These are phyloP conservation scores for Malus sieversii DNA, from an alignment of 306 rosid species.

Conservation along the genomic window DNA sequence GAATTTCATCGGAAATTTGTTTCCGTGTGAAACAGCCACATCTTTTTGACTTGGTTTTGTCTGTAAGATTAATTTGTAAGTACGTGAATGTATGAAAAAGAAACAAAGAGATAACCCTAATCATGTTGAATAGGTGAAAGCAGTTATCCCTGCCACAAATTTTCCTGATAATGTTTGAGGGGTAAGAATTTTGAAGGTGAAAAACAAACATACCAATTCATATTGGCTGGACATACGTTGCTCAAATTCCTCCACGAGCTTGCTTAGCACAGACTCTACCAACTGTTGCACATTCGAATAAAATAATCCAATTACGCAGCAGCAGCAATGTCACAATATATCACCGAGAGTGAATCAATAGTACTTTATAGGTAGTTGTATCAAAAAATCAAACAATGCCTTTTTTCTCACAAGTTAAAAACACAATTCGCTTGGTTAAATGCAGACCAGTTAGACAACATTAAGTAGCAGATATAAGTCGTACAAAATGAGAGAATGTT, in stretches of 20 bases:
- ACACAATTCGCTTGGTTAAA: not conserved
- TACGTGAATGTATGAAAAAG: not conserved
- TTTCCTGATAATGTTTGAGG: not conserved
- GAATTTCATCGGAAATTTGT: conserved; percentile 39
- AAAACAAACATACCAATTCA: conserved; percentile 46
- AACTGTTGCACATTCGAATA: conserved; percentile 51
- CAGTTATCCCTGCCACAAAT: not conserved
- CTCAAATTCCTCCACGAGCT: conserved; percentile 87
- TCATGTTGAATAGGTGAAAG: not conserved
- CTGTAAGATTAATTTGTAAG: conserved; percentile 22
- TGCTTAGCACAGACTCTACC: conserved; percentile 75
- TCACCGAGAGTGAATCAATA: not conserved
- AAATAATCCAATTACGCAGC: conserved; percentile 11
- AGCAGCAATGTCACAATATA: conserved; percentile 8
- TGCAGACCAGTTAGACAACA: not conserved
- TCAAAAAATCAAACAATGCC: not conserved
- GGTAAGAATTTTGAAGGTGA: not conserved
- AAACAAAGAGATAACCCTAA: not conserved
- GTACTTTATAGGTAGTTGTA: not conserved
- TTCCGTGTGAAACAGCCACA: conserved; percentile 28
- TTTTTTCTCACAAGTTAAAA: not conserved
- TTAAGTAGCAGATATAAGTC: not conserved
- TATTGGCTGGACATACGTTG: conserved; percentile 54
- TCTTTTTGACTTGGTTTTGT: conserved; percentile 37
- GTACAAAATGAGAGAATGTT: not conserved